A percentile compares a stretch with the other conserved stretches of the same genome.
Conservation (phyloP, 306 rosid species). For the Medicago ruthenica region DNA sequence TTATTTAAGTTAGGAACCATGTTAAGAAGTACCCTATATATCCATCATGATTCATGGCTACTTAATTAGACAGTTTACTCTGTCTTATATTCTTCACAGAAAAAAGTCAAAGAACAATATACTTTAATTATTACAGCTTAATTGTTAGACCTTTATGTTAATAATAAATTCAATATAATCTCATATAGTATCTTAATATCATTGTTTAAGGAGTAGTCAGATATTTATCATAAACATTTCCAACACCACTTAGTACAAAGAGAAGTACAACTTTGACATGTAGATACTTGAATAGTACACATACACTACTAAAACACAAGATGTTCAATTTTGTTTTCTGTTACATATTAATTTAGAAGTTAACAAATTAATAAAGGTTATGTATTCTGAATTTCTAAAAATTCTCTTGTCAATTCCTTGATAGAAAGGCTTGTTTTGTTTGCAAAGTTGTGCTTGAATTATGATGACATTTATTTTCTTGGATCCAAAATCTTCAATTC, state of each 20-base stretch:
- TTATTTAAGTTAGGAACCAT: conserved; percentile 8
- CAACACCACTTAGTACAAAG: conserved; percentile 19
- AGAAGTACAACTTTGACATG: conserved; percentile 3
- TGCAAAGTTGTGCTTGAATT: conserved; percentile 34
- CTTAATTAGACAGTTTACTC: conserved; percentile 29
- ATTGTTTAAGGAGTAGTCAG: conserved; percentile 25
- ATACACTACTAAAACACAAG: conserved; percentile 19
- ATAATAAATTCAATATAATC: conserved; percentile 12
- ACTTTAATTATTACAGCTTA: neutral
- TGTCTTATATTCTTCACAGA: neutral
- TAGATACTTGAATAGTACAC: conserved; percentile 31
- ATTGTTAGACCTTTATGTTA: conserved; percentile 2
- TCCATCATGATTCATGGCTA: neutral
- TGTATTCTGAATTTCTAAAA: conserved; percentile 37
- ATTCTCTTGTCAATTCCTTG: conserved; percentile 10
- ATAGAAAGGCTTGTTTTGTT: conserved; percentile 37
- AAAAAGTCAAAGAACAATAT: conserved; percentile 31
- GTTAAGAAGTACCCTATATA: neutral
- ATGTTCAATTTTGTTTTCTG: conserved; percentile 5
- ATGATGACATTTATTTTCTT: conserved; percentile 33
- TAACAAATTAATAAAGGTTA: conserved; percentile 36
- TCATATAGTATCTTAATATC: conserved; percentile 4
- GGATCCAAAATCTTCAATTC: conserved; percentile 2
- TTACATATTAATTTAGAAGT: conserved; percentile 32
- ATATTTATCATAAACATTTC: conserved; percentile 23